Evolutionary conservation across 495 filamentous ascomycete genomes (phyloP).

Genomic region (Astrocystis sublimbata): DNA sequence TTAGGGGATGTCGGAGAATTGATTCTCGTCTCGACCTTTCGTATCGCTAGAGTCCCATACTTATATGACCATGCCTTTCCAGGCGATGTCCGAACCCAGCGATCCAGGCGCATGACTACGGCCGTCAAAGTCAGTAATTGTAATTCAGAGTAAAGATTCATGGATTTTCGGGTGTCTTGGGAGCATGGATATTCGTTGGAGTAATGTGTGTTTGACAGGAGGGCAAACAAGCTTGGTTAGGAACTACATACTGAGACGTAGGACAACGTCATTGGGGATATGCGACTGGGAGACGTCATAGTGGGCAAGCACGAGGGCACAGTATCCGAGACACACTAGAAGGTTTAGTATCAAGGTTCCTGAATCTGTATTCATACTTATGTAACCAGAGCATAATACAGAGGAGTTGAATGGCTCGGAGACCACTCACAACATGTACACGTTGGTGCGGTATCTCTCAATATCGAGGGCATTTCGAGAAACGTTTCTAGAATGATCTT

Average conservation of each 20-base stretch:
- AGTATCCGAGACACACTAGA: conserved; percentile 30
- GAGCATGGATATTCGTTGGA: no score
- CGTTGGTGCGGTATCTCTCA: conserved; percentile 27
- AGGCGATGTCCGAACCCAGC: conserved; percentile 30
- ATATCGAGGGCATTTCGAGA: conserved; percentile 31
- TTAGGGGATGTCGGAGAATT: neutral
- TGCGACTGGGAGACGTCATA: conserved; percentile 31
- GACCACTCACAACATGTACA: conserved; percentile 19
- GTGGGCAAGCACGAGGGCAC: conserved; percentile 31
- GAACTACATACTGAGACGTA: no score
- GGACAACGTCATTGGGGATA: conserved; percentile 24
- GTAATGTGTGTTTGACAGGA: no score
- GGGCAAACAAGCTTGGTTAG: no score
- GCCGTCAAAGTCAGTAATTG: no score
- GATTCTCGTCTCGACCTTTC: conserved; percentile 28
- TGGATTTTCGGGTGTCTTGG: no score
- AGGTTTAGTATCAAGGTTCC: neutral
- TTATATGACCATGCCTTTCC: conserved; percentile 32
- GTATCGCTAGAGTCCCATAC: conserved; percentile 29
- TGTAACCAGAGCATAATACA: no score
- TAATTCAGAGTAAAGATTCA: no score
- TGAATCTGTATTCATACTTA: no score
- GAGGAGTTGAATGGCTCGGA: neutral
- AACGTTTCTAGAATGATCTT: conserved; percentile 30
- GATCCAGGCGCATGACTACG: conserved; percentile 27